Evolutionary conservation across 768 basidiomycete genomes (phyloP), one percentile per base, ranked within the genome.

Genomic region (Gloeophyllum trabeum): DNA sequence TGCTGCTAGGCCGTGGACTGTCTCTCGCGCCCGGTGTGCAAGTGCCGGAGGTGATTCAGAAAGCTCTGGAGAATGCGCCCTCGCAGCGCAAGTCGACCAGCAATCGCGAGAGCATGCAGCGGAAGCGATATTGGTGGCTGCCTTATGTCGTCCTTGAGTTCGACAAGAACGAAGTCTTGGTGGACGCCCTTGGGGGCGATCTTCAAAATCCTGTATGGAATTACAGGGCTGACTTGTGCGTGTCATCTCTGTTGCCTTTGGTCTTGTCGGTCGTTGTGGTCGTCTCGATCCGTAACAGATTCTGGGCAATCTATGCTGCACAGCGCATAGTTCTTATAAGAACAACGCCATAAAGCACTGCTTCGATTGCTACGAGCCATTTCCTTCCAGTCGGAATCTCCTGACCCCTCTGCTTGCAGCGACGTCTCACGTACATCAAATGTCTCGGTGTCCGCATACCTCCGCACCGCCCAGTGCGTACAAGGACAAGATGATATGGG

Each of bases 121-220:
- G 96, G 49, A 89, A 81, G 61, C 89, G 92, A 46, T 84, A 81
- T 62, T 91, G 89, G 82, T 84, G 83, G 90, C 73, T 99, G 25
- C 96, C 96, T 22, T 98, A 86, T 52, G 86, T 98, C 57, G 96
- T 98, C 32, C 80, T 99, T 51, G 93, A 97, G 64, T 94, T 93
- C 67, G 87, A 91, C 66, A 91, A 90, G 71, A 98, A 98, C 62
- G 93, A 98, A 61, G 81, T 98, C 52, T 66, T 99, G 50, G 82
- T 98, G 43, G 94, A 98, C 65, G 92, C 93, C 7, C 73, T 97
- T 54, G 92, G 88, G 6, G 96, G 94, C n/a, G 90, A 97, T 60
- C 73, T 98, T 39, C 55, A 75, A 10, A 79, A 71, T 51, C 96
- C 96, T 3, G 74, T 88, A 39, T 99, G 96, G 94, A 91, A 93